Evolutionary conservation across 805 yeast genomes (phyloP).

Genomic region (Candida loeiensis): DNA sequence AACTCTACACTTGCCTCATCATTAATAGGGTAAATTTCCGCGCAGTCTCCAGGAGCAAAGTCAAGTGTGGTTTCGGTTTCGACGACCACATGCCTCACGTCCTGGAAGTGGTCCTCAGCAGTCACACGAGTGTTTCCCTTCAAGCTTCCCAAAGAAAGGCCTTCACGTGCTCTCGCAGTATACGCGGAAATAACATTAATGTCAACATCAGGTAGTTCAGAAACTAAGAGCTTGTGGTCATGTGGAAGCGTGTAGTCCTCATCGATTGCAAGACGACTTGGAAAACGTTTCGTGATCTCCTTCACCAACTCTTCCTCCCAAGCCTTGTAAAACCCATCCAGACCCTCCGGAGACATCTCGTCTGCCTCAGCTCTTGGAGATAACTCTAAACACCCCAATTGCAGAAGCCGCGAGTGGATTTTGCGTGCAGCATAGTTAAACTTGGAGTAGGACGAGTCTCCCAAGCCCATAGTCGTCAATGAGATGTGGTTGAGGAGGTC

Average conservation of each 20-base stretch:
- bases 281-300: conserved; percentile 20
- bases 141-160: conserved; percentile 43
- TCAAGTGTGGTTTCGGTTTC: conserved; percentile 25
- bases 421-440: conserved; percentile 87
- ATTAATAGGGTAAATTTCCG: conserved; percentile 74
- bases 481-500: conserved; percentile 58
- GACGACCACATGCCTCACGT: conserved; percentile 65
- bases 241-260: conserved; percentile 12
- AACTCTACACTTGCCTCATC: conserved; percentile 58
- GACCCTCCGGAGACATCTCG: conserved; percentile 74
- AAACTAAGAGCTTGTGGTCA: conserved; percentile 13
- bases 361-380: conserved; percentile 83
- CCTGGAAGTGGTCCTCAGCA: conserved; percentile 75
- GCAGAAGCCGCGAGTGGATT: conserved; percentile 70
- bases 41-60: conserved; percentile 77
- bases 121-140: conserved; percentile 60
- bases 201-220: conserved; percentile 9
- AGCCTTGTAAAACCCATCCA: conserved; percentile 72
- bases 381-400: conserved; percentile 76
- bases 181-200: conserved; percentile 11
- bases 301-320: conserved; percentile 58
- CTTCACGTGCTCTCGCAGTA: conserved; percentile 10
- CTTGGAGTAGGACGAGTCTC: conserved; percentile 88
- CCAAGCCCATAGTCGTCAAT: conserved; percentile 81
- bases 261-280: conserved; percentile 18